Percentiles rank a stretch among this genome's conserved stretches.
Conservation (phyloP, 192 early-diverging fungal species). For the Coemansia furcata region DNA sequence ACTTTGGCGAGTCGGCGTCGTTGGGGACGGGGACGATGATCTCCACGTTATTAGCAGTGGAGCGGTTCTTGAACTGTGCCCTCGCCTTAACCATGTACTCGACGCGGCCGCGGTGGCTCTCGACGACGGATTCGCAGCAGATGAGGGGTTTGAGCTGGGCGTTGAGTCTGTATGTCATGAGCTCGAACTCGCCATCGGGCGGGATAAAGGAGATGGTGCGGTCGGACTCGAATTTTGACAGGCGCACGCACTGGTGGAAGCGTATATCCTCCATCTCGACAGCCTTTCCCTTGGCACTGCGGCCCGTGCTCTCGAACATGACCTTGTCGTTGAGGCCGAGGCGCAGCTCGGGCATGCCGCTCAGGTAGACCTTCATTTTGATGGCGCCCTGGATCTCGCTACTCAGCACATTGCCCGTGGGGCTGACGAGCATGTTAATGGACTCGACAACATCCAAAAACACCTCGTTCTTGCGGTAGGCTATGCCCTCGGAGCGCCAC, state of each 20-base stretch:
- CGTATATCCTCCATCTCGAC: slow-evolving; percentile 91
- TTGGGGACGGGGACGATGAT: slow-evolving; percentile 97
- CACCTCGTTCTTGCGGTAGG: slow-evolving; percentile 74
- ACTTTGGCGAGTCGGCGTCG: slow-evolving; percentile 95
- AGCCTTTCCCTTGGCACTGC: slow-evolving; percentile 67
- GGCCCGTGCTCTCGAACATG: slow-evolving; percentile 89
- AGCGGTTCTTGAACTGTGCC: slow-evolving; percentile 96
- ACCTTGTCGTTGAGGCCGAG: slow-evolving; percentile 89
- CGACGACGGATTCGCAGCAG: slow-evolving; percentile 79
- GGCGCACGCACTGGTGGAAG: slow-evolving; percentile 89
- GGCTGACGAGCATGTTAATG: slow-evolving; percentile 68
- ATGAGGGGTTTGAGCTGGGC: slow-evolving; percentile 84
- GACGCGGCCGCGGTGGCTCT: slow-evolving; percentile 87
- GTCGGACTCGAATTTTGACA: slow-evolving; percentile 83
- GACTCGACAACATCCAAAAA: slow-evolving; percentile 76
- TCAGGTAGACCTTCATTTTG: slow-evolving; percentile 85
- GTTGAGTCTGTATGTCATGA: slow-evolving; percentile 86
- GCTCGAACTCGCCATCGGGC: slow-evolving; percentile 88
- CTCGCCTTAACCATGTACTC: slow-evolving; percentile 98
- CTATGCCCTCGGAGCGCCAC: slow-evolving; percentile 69
- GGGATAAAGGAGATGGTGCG: slow-evolving; percentile 89
- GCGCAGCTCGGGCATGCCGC: slow-evolving; percentile 82
- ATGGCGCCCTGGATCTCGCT: slow-evolving; percentile 79
- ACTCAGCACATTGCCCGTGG: slow-evolving; percentile 58
- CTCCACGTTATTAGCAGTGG: slow-evolving; percentile 97